Percentiles rank a stretch among this genome's conserved stretches.
phyloP scores from a whole-genome alignment of 768 basidiomycete species.

The Hirschioporus abietinus region DNA sequence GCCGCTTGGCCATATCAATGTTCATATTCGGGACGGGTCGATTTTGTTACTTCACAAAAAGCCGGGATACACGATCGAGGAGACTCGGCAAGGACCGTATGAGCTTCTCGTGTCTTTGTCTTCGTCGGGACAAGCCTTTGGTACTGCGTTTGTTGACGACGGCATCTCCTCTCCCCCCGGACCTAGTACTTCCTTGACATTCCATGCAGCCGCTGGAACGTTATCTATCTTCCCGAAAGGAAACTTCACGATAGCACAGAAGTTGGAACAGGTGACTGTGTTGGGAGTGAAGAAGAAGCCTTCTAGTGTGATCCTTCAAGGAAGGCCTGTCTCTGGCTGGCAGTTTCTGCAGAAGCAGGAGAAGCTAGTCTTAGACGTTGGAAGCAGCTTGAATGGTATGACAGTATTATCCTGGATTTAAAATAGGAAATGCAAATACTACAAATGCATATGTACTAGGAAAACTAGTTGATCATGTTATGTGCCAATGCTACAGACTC shows the following conservation, averaged over 20 bases:
- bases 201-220: slow-evolving; percentile 30
- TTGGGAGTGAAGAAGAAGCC: slow-evolving; percentile 48
- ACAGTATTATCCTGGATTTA: slow-evolving; percentile 32
- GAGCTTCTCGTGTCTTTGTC: slow-evolving; percentile 55
- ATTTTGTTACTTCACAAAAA: slow-evolving; percentile 56
- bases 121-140: slow-evolving; percentile 43
- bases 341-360: slow-evolving; percentile 32
- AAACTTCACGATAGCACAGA: slow-evolving; percentile 39
- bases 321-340: slow-evolving; percentile 30
- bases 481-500: no score
- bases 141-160: slow-evolving; percentile 65
- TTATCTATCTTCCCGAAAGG: slow-evolving; percentile 36
- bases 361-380: slow-evolving; percentile 37
- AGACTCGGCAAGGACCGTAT: slow-evolving; percentile 59
- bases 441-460: background rate
- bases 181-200: slow-evolving; percentile 42
- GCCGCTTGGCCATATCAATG: slow-evolving; percentile 70
- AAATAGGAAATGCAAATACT: background rate
- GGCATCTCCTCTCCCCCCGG: slow-evolving; percentile 58
- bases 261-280: slow-evolving; percentile 47
- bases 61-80: slow-evolving; percentile 64
- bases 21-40: slow-evolving; percentile 67
- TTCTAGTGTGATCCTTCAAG: slow-evolving; percentile 33
- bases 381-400: slow-evolving; percentile 38
- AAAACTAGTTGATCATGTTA: no score